Evolutionary conservation across 2,329 filamentous ascomycete species (phyloP).

Genomic region (Teratosphaeriaceae sp.): DNA sequence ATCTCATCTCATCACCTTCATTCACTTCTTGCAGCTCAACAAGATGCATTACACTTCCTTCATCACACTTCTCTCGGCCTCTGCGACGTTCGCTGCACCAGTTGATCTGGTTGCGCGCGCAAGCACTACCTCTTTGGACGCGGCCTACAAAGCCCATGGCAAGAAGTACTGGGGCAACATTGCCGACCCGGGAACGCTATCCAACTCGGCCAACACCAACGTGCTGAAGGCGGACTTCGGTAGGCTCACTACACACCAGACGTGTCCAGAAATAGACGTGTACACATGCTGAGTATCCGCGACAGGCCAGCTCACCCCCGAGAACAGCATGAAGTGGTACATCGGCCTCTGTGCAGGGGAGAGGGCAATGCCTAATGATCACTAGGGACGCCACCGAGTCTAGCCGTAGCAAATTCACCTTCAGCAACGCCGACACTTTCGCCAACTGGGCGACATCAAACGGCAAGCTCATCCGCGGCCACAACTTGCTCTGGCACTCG

Average conservation of each 20-base stretch:
- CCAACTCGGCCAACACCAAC: too few species aligned
- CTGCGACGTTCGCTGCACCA: neutral
- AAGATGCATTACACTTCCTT: neutral
- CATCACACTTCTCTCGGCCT: neutral
- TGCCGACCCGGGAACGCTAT: too few species aligned
- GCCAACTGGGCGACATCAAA: conserved; percentile 53
- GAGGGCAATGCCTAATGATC: too few species aligned
- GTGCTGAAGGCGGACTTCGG: too few species aligned
- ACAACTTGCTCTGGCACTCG: conserved; percentile 60
- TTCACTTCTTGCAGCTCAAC: neutral
- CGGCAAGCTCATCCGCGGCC: conserved; percentile 55
- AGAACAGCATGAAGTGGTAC: conserved; percentile 63
- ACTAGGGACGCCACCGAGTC: conserved; percentile 51
- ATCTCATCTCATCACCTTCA: neutral
- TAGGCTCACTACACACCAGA: too few species aligned
- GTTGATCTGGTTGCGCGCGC: neutral
- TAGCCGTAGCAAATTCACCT: conserved; percentile 48
- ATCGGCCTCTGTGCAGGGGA: too few species aligned
- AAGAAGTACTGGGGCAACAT: conserved; percentile 3
- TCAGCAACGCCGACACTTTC: conserved; percentile 51
- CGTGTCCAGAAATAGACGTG: too few species aligned
- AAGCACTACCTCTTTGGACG: neutral
- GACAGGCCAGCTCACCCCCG: conserved; percentile 59
- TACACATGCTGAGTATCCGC: too few species aligned
- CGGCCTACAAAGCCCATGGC: neutral